Conservation (phyloP, 139 green algal species). For the Edaphochlamys debaryana region DNA sequence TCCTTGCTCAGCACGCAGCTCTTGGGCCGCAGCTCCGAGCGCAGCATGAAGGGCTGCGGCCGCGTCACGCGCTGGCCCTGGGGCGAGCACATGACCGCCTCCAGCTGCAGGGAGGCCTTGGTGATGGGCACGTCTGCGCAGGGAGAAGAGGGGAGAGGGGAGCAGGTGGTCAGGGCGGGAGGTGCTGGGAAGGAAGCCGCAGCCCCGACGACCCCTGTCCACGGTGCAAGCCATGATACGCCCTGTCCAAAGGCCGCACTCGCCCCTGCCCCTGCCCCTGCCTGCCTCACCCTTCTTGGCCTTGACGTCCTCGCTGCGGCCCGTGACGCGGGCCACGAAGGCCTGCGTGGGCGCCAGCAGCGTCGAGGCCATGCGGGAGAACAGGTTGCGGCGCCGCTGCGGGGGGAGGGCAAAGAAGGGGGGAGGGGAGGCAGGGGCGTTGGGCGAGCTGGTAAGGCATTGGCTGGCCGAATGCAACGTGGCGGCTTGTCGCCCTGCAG, state of each 20-base stretch:
- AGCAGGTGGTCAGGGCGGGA: background rate
- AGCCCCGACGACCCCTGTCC: no score
- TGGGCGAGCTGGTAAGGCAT: no score
- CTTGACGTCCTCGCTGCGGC: conserved; percentile 13
- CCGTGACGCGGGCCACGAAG: conserved; percentile 51
- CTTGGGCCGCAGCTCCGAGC: conserved; percentile 23
- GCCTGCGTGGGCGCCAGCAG: conserved; percentile 54
- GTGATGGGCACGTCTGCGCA: background rate
- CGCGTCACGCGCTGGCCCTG: conserved; percentile 55
- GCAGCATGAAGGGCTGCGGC: conserved; percentile 41
- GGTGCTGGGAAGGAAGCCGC: background rate
- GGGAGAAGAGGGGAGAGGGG: background rate
- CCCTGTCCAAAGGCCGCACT: no score
- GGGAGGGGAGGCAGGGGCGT: no score
- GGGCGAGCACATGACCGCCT: background rate
- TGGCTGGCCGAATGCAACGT: no score
- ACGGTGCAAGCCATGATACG: no score
- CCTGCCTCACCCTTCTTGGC: conserved; percentile 31
- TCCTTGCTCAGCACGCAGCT: conserved; percentile 32
- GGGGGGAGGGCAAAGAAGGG: no score
- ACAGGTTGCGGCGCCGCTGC: conserved; percentile 30
- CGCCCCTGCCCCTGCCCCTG: no score
- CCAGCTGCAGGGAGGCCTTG: conserved; percentile 32
- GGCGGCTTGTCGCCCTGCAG: no score
- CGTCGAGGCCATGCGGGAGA: conserved; percentile 28